Evolutionary conservation across 208 protist genomes (phyloP), one percentile per base, ranked within the genome.

Genomic region (Porcisia hertigi): DNA sequence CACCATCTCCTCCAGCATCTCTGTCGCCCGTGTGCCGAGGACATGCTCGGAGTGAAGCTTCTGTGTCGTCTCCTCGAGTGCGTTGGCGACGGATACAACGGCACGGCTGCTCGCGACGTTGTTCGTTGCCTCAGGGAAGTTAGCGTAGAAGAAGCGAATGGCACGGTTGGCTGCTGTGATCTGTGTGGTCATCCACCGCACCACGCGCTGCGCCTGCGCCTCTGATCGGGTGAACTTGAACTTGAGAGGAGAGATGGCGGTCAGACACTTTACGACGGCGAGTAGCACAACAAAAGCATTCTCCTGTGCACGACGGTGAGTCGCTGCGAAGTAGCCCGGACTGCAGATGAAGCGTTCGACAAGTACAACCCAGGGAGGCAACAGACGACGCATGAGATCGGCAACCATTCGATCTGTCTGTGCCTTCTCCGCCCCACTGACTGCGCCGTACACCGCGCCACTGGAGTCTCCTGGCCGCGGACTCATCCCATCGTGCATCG

Each of bases 241-340:
- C 87, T 92, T 92, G 34, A 91, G 84, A 20, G 77, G 74, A 8
- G 77, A 71, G 47, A 95, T 72, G 23, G 75, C 77, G 5, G 78
- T 81, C 34, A 95, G 73, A 58, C 88, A 93, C 77, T 91, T 83
- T 66, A 84, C 84, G 60, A 95, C 82, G 12, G 91, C 87, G 66
- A 95, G 88, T 12, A 95, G 84, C 41, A 80, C 80, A 77, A 95
- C 90, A 78, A 95, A 93, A n/a, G 86, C 91, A 71, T 92, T 92
- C 87, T 95, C 88, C 78, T 89, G 88, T n/a, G 85, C 88, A 54
- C 91, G 86, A 30, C 83, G 70, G 73, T 95, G 87, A 23, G 82
- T 82, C 34, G 74, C 66, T 0, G 72, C 78, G 73, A 90, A 91
- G 79, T 85, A 90, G 45, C 83, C 87, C 36, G 87, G 85, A 14